phyloP scores from a whole-genome alignment of 352 stramenopile genomes.

The Pythium scleroteichum region DNA sequence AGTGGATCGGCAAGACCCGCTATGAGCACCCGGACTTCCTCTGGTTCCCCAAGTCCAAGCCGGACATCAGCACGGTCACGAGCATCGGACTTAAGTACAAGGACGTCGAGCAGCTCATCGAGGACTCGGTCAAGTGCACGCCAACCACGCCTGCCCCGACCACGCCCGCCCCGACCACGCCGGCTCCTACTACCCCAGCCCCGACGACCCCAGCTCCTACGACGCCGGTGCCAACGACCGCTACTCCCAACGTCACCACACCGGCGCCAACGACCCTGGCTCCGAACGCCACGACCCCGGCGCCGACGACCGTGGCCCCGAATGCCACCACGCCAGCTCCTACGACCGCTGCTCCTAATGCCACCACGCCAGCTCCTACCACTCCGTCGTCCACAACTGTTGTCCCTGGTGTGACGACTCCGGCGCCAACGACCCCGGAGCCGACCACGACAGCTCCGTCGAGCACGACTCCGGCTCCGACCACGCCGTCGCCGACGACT shows the following conservation, averaged over 20 bases:
- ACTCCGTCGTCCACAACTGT: no score
- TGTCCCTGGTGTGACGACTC: no score
- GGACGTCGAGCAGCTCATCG: slow-evolving; percentile 19
- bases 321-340: background rate
- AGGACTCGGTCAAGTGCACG: slow-evolving; percentile 14
- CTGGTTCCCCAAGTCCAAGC: slow-evolving; percentile 48
- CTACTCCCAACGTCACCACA: background rate
- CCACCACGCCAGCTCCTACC: background rate
- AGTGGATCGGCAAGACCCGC: slow-evolving; percentile 59
- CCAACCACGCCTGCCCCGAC: background rate
- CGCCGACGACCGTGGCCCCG: background rate
- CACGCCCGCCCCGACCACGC: background rate
- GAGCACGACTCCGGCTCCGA: background rate
- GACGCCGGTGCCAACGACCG: no score
- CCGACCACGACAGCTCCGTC: background rate
- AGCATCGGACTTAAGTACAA: slow-evolving; percentile 24
- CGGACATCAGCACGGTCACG: slow-evolving; percentile 8
- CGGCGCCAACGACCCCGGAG: background rate
- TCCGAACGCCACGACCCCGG: background rate
- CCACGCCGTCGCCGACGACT: background rate
- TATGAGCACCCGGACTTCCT: slow-evolving; percentile 64
- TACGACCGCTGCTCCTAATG: background rate
- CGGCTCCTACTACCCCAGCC: background rate
- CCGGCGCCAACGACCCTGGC: background rate
- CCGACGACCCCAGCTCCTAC: no score